These are phyloP conservation scores for Collybiopsis luxurians DNA, from an alignment of 768 basidiomycete species.

Conservation along the genomic window DNA sequence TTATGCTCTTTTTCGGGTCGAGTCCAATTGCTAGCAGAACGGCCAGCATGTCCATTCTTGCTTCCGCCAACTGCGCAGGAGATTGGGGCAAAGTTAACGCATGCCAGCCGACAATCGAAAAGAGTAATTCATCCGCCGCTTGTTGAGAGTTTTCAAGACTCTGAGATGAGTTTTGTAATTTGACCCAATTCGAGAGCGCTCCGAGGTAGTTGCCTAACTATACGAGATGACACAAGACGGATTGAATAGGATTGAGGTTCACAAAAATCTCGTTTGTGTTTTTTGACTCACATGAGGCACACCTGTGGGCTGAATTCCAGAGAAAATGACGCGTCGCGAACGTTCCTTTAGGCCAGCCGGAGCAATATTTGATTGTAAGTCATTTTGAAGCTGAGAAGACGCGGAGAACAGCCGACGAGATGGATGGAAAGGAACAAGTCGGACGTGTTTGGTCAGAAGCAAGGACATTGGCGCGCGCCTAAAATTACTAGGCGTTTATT, in stretches of 20 bases:
- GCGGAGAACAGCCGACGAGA: no score
- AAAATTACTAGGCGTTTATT: no score
- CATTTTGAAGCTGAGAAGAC: no score
- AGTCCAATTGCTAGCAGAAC: constrained; percentile 83
- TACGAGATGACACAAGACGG: not conserved
- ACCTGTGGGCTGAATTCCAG: constrained; percentile 6
- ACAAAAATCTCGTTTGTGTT: no score
- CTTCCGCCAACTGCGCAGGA: constrained; percentile 54
- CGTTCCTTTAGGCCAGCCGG: no score
- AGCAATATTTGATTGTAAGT: no score
- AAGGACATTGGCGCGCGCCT: no score
- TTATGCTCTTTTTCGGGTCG: constrained; percentile 65
- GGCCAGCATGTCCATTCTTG: constrained; percentile 78
- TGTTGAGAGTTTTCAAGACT: constrained; percentile 34
- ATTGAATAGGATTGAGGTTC: not conserved
- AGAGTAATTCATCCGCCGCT: constrained; percentile 65
- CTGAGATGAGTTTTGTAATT: constrained; percentile 46
- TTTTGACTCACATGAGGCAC: not conserved
- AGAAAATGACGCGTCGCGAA: constrained; percentile 1
- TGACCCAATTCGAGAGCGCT: constrained; percentile 87
- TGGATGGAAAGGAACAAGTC: no score
- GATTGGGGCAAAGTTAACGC: constrained; percentile 92
- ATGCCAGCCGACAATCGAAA: constrained; percentile 92
- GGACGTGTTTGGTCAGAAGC: no score
- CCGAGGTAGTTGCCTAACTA: constrained; percentile 95